Evolutionary conservation across 176 grass and related monocot genomes (phyloP), one percentile per base, ranked within the genome.

Genomic region (Phoenix roebelenii): DNA sequence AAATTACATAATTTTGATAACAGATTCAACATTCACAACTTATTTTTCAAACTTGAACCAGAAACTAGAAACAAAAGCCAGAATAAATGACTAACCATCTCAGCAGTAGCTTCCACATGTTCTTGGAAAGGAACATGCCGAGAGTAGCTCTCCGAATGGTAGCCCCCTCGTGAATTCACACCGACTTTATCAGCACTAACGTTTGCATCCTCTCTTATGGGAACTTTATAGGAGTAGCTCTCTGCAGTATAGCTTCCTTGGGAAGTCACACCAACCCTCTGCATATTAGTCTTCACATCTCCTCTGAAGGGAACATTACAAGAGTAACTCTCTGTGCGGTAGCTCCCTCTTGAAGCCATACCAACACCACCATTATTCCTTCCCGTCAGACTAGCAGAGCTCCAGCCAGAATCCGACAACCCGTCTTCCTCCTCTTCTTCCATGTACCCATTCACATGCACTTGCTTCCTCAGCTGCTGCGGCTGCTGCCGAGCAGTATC

Each of bases 401-500:
- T 98, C 49, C 48, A 84, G 5, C 70, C 81, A 1, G 88, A 93
- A 55, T 88, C 88, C 0, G 88, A 93, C 5, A 73, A 51, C 16
- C 18, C 70, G 16, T 78, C 80, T 77, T 91, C 81, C 68, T 97
- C 86, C 22, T 77, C 86, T 18, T 56, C 65, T 56, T 68, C 28
- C 29, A 74, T 78, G 22, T 82, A 87, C 49, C 63, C 79, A 51
- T 74, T 62, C 1, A 79, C 57, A 48, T 67, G 84, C 57, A 58
- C 59, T 18, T 65, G 72, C 1, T 83, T 85, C 39, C 44, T 73
- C 18, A 44, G 59, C 29, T 65, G 56, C 32, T 76, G 87, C 19
- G 72, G 80, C 49, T 69, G 57, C 65, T 82, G 78, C 28, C 80
- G 84, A 49, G 77, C 49, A 1, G 94, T 85, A 67, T 98, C 94